A percentile compares a stretch with the other conserved stretches of the same genome.
phyloP scores from a whole-genome alignment of 352 stramenopile species.

The Globisporangium emineosum region DNA sequence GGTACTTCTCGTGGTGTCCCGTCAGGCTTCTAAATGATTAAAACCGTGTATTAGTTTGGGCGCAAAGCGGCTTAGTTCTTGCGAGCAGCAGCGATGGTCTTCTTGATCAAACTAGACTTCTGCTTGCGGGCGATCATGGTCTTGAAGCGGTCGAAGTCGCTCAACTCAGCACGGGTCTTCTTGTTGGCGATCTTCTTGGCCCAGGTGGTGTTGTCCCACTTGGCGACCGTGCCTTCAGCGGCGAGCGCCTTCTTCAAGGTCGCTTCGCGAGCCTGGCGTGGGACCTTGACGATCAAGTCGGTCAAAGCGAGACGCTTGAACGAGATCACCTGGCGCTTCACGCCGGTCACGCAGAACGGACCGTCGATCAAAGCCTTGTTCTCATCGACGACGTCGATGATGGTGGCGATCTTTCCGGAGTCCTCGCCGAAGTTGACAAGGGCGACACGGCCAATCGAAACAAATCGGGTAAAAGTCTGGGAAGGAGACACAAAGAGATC shows the following conservation, averaged over 20 bases:
- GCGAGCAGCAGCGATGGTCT: constrained; percentile 72
- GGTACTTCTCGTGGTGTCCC: not conserved
- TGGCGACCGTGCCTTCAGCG: constrained; percentile 87
- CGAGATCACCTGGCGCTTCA: constrained; percentile 98
- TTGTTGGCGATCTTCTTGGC: constrained; percentile 98
- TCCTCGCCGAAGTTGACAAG: constrained; percentile 99
- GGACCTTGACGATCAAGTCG: constrained; percentile 95
- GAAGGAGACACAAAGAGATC: not conserved
- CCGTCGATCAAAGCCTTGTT: constrained; percentile 99
- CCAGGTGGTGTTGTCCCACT: constrained; percentile 96
- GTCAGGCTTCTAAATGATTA: constrained; percentile 16
- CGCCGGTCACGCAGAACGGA: constrained; percentile 93
- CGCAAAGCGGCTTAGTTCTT: constrained; percentile 55
- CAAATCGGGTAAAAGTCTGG: constrained; percentile 98
- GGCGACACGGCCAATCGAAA: constrained; percentile 98
- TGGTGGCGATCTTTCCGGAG: constrained; percentile 96
- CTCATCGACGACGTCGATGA: constrained; percentile 99
- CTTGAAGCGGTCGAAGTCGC: constrained; percentile 99
- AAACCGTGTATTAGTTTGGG: constrained; percentile 15
- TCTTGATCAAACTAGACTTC: constrained; percentile 94
- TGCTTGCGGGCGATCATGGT: constrained; percentile 99
- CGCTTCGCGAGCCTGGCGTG: constrained; percentile 92
- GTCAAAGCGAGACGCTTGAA: constrained; percentile 97
- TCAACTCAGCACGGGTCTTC: constrained; percentile 92
- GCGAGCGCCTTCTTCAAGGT: constrained; percentile 92